Evolutionary conservation across 805 yeast genomes (phyloP).

Genomic region (Suhomyces emberorum): DNA sequence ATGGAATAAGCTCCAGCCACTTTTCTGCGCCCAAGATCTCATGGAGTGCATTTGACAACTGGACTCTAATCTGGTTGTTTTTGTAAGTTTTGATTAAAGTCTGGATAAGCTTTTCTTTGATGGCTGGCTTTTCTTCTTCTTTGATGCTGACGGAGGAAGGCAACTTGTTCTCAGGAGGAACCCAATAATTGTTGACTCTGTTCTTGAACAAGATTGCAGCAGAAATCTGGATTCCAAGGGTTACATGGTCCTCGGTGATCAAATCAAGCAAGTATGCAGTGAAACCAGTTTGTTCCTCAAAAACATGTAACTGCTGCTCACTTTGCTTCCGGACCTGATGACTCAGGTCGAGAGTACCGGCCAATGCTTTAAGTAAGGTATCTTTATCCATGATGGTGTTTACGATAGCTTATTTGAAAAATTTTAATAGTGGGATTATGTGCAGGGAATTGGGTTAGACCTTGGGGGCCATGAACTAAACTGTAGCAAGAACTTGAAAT

Average conservation of each 20-base stretch:
- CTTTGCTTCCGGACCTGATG: conserved; percentile 49
- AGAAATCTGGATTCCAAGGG: conserved; percentile 43
- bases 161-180: conserved; percentile 29
- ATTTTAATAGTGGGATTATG: background rate
- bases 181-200: conserved; percentile 38
- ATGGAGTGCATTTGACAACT: conserved; percentile 55
- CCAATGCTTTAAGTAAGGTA: conserved; percentile 46
- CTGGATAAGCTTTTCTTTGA: conserved; percentile 36
- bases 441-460: no score
- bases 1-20: conserved; percentile 42
- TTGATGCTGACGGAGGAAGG: conserved; percentile 22
- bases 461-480: no score
- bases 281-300: conserved; percentile 57
- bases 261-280: conserved; percentile 52
- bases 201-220: conserved; percentile 46
- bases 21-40: conserved; percentile 49
- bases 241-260: conserved; percentile 40
- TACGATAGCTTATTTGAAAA: background rate
- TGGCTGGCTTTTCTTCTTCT: conserved; percentile 32
- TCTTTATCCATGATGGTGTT: conserved; percentile 44
- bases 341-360: conserved; percentile 54
- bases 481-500: no score
- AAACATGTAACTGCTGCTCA: conserved; percentile 48
- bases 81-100: conserved; percentile 40
- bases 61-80: conserved; percentile 46